phyloP scores from a whole-genome alignment of 306 rosid species.

The Sesbania bispinosa region DNA sequence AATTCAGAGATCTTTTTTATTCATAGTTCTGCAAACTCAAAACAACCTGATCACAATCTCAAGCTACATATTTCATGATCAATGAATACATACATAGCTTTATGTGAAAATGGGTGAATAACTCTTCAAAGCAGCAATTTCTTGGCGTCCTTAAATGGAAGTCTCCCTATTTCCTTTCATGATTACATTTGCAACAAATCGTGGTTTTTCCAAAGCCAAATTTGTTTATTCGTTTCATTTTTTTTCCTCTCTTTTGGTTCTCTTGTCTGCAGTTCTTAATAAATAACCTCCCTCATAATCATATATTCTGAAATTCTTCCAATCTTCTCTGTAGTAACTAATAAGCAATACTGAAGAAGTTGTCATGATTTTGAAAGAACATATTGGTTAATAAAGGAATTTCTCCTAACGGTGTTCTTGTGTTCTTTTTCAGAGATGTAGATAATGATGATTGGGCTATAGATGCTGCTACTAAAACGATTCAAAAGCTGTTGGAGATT shows the following conservation, averaged over 20 bases:
- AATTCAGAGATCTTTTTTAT: neutral
- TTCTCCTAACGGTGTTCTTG: neutral
- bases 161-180: neutral
- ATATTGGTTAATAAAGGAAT: neutral
- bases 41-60: neutral
- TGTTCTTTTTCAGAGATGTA: constrained; percentile 39
- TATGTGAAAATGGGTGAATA: neutral
- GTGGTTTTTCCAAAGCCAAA: too few relatives aligned
- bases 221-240: too few relatives aligned
- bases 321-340: too few relatives aligned
- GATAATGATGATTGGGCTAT: constrained; percentile 46
- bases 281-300: too few relatives aligned
- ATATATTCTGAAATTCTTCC: too few relatives aligned
- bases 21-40: neutral
- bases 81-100: neutral
- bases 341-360: neutral
- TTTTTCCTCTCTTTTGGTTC: too few relatives aligned
- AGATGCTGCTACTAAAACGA: constrained; percentile 44
- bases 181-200: neutral
- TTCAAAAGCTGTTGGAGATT: constrained; percentile 52
- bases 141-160: neutral
- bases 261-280: too few relatives aligned
- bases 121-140: neutral
- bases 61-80: neutral
- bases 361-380: neutral